These are phyloP conservation scores for Sporothrix phasma DNA, from an alignment of 2,329 filamentous ascomycete species.

Conservation along the genomic window DNA sequence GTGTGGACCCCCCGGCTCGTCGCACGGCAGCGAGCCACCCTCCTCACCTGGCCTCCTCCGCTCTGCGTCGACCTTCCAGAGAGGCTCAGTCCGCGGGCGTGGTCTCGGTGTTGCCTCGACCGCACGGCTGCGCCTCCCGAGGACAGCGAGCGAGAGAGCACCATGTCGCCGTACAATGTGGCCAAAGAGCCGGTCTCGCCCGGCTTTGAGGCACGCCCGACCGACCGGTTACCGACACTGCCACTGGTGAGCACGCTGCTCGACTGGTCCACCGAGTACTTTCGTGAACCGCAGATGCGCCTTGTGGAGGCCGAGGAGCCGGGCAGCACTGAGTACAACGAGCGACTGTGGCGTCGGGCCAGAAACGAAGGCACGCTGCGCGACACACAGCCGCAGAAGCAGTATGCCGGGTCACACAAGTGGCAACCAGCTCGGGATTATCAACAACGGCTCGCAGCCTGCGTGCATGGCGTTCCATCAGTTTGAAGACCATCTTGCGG, in stretches of 20 bases:
- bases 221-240: slow-evolving; percentile 50
- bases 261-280: slow-evolving; percentile 96
- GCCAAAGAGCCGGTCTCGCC: slow-evolving; percentile 73
- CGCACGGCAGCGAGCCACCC: slow-evolving; percentile 9
- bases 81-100: slow-evolving; percentile 7
- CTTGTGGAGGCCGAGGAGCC: slow-evolving; percentile 92
- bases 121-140: slow-evolving; percentile 52
- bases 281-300: slow-evolving; percentile 97
- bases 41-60: slow-evolving; percentile 28
- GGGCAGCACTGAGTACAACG: slow-evolving; percentile 91
- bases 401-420: slow-evolving; percentile 70
- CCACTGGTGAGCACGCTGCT: slow-evolving; percentile 77
- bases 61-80: slow-evolving; percentile 25
- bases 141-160: slow-evolving; percentile 58
- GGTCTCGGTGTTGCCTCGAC: slow-evolving; percentile 26
- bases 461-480: slow-evolving; percentile 94
- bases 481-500: slow-evolving; percentile 90
- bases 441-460: slow-evolving; percentile 84
- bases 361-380: slow-evolving; percentile 88
- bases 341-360: slow-evolving; percentile 81
- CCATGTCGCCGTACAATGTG: slow-evolving; percentile 61
- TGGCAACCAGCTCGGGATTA: slow-evolving; percentile 79
- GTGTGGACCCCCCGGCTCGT: slow-evolving; percentile 7
- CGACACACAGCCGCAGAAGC: slow-evolving; percentile 88
- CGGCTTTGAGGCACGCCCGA: slow-evolving; percentile 55